Percentiles rank a stretch among this genome's conserved stretches.
phyloP scores from a whole-genome alignment of 148 eudicot genomes.

The Silene conica region DNA sequence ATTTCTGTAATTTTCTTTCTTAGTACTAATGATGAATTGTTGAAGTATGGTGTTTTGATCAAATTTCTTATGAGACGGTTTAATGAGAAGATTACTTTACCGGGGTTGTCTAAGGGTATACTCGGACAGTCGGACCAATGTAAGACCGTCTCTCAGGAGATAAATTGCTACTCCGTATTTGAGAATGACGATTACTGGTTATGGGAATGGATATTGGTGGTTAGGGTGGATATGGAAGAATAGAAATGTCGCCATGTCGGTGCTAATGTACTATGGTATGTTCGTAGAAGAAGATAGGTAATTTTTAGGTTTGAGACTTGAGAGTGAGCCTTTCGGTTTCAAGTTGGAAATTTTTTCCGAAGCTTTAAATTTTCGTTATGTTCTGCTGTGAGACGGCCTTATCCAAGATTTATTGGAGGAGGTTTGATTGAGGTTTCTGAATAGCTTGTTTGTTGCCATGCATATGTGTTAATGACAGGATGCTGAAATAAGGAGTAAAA shows the following conservation, averaged over 20 bases:
- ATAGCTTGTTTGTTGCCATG: neutral
- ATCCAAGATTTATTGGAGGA: neutral
- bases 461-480: slow-evolving; percentile 39
- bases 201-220: neutral
- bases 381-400: neutral
- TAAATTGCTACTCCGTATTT: too few relatives aligned
- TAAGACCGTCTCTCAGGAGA: neutral
- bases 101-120: neutral
- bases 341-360: neutral
- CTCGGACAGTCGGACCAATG: neutral
- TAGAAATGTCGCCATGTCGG: too few relatives aligned
- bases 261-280: neutral
- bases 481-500: slow-evolving; percentile 57
- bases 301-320: neutral
- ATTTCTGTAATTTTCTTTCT: slow-evolving; percentile 50
- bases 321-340: neutral
- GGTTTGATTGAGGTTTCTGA: neutral
- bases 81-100: too few relatives aligned
- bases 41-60: neutral
- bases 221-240: neutral
- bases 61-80: neutral
- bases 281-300: neutral
- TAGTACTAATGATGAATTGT: neutral
- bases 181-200: neutral
- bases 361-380: neutral